phyloP scores from a whole-genome alignment of 2,329 filamentous ascomycete genomes.

The Sporothrix globosa region DNA sequence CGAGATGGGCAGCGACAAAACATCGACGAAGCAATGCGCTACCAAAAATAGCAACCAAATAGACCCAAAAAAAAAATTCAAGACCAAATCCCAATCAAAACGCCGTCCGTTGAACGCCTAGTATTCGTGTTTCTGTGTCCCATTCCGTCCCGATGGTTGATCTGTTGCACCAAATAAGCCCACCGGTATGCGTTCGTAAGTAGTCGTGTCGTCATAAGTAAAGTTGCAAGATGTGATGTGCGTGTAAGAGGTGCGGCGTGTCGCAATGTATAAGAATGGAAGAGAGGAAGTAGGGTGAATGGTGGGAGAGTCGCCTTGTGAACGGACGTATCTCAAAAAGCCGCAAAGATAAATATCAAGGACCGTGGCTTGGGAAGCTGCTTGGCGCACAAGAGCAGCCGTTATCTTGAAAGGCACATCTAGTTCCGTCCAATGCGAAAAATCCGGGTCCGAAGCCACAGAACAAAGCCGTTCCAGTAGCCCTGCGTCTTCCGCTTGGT shows the following conservation, averaged over 20 bases:
- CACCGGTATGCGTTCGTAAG: conserved; percentile 30
- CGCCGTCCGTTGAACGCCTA: conserved; percentile 19
- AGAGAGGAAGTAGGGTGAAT: neutral
- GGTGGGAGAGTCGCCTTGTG: neutral
- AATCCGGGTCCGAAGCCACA: conserved; percentile 65
- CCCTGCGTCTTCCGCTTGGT: conserved; percentile 64
- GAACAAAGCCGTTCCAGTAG: conserved; percentile 65
- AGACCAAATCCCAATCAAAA: conserved; percentile 14
- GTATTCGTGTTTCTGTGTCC: conserved; percentile 28
- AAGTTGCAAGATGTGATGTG: conserved; percentile 8
- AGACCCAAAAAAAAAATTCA: conserved; percentile 5
- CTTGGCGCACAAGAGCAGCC: neutral
- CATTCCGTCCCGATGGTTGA: neutral
- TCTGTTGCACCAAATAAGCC: conserved; percentile 7
- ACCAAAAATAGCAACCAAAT: neutral
- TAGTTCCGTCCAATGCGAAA: conserved; percentile 41
- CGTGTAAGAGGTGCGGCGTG: neutral
- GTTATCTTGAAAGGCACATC: neutral
- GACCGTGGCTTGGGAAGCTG: neutral
- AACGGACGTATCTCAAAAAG: neutral
- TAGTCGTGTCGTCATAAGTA: conserved; percentile 31
- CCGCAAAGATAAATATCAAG: neutral
- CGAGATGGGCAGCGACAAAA: neutral
- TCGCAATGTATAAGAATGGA: neutral
- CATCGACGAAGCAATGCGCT: neutral